Percentiles rank a stretch among this genome's conserved stretches.
phyloP scores from a whole-genome alignment of 2,329 filamentous ascomycete species.

The Verticillium dahliae region DNA sequence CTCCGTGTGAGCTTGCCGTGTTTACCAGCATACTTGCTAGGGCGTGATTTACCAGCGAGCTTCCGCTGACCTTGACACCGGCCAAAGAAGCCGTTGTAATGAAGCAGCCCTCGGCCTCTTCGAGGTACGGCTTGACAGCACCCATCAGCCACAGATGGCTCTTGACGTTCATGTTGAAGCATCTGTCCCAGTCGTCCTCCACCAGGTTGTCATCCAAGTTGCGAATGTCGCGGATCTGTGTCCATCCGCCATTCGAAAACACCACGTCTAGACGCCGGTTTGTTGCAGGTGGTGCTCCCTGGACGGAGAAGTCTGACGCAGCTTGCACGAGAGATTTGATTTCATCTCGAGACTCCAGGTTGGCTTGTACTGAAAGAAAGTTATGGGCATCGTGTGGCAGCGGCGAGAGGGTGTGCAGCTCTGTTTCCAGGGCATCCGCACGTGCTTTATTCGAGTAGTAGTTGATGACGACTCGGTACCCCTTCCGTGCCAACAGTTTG shows the following conservation, averaged over 20 bases:
- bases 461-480: conserved; percentile 61
- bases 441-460: conserved; percentile 50
- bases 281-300: conserved; percentile 43
- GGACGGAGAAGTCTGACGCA: conserved; percentile 37
- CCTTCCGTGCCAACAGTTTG: conserved; percentile 54
- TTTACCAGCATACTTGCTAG: background rate
- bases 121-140: conserved; percentile 33
- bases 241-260: conserved; percentile 66
- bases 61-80: conserved; percentile 57
- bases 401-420: conserved; percentile 35
- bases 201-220: conserved; percentile 40
- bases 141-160: conserved; percentile 40
- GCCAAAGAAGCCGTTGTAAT: conserved; percentile 59
- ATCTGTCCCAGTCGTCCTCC: conserved; percentile 40
- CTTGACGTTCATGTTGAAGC: conserved; percentile 45
- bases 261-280: conserved; percentile 57
- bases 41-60: conserved; percentile 39
- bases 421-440: conserved; percentile 46
- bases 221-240: conserved; percentile 33
- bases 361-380: conserved; percentile 55
- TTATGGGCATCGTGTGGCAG: conserved; percentile 14
- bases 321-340: conserved; percentile 53
- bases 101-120: conserved; percentile 47
- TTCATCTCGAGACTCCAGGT: conserved; percentile 55
- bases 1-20: background rate